These are phyloP conservation scores for Coemansia sp. DNA, from an alignment of 192 early-diverging fungal genomes.

Conservation along the genomic window DNA sequence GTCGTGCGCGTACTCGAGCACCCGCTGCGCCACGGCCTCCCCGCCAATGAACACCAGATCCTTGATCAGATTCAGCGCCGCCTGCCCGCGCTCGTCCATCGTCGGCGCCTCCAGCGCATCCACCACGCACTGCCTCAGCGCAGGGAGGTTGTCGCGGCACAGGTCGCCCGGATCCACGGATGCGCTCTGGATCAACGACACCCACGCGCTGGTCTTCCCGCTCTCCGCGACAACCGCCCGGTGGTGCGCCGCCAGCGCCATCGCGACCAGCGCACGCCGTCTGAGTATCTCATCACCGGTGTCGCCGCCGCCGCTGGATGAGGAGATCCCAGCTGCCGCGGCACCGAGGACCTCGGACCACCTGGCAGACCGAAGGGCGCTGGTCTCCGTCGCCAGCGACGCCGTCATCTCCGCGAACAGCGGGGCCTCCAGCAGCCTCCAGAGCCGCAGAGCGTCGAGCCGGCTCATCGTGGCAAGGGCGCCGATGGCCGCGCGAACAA, in stretches of 20 bases:
- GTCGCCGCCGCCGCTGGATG: no score
- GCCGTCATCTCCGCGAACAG: constrained; percentile 23
- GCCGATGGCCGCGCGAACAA: constrained; percentile 1
- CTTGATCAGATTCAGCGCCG: constrained; percentile 23
- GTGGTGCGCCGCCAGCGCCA: constrained; percentile 58
- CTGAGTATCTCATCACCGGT: neutral
- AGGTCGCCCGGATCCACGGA: constrained; percentile 70
- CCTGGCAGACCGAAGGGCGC: neutral
- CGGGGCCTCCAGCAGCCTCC: constrained; percentile 13
- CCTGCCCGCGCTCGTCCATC: constrained; percentile 1
- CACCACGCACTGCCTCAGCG: constrained; percentile 55
- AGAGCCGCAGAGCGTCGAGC: constrained; percentile 24
- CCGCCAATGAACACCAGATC: constrained; percentile 40
- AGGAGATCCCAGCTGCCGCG: constrained; percentile 5
- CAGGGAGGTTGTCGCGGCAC: constrained; percentile 41
- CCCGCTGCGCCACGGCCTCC: constrained; percentile 33
- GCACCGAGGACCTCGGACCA: constrained; percentile 33
- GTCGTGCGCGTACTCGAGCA: constrained; percentile 25
- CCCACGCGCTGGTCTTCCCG: constrained; percentile 77
- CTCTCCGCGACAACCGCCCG: constrained; percentile 22
- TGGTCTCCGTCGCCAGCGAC: constrained; percentile 1
- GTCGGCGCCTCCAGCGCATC: constrained; percentile 27
- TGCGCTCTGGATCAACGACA: constrained; percentile 75
- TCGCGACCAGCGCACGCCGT: constrained; percentile 44
- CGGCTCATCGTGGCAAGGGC: constrained; percentile 22